Base-by-base conservation (phyloP, 345 rosid genomes). In the Dimocarpus longan region DNA sequence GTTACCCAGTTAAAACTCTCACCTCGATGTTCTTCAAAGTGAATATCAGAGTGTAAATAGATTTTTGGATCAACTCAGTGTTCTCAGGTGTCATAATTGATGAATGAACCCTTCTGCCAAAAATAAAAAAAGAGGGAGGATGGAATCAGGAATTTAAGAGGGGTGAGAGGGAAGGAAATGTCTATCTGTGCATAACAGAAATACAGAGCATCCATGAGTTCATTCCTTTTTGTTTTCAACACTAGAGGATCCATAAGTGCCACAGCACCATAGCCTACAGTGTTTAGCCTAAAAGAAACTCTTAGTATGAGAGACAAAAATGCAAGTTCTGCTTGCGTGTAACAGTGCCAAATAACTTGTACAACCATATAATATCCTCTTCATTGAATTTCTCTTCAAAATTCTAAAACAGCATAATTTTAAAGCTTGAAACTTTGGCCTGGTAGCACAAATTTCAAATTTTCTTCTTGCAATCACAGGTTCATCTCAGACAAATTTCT, bases 11-110 rank as follows among this genome's bases (percentile, higher is more conserved):
- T 37, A 73, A 73, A 32, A 52, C 73, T 57, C 82, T 80, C 82
- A 93, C 99, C 97, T 97, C 98, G 21, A 97, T 81, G 82, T 97
- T 97, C 89, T 93, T 97, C 89, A 97, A 81, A 19, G 99, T 92
- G 81, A 94, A 93, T 75, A 93, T 88, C 74, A 97, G 87, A 80
- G 93, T 92, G 84, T 93, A 85, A 46, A 97, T 84, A 75, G 98
- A 96, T 86, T 93, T 94, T 71, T 89, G 93, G 50, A 94, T 87
- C 71, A 94, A 85, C 83, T 96, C 95, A 1, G 95, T 91, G 80
- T 93, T 96, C 90, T 96, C 98, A 0, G 99, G 94, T 68, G 98
- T 96, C 93, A 93, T 90, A 42, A 96, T 84, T 10, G 98, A 89
- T 19, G 97, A 87, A 81, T 90, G 90, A 82, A 88, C 94, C 88